Base-by-base conservation (phyloP, 2,329 filamentous ascomycete genomes). In the Coleophoma cylindrospora region DNA sequence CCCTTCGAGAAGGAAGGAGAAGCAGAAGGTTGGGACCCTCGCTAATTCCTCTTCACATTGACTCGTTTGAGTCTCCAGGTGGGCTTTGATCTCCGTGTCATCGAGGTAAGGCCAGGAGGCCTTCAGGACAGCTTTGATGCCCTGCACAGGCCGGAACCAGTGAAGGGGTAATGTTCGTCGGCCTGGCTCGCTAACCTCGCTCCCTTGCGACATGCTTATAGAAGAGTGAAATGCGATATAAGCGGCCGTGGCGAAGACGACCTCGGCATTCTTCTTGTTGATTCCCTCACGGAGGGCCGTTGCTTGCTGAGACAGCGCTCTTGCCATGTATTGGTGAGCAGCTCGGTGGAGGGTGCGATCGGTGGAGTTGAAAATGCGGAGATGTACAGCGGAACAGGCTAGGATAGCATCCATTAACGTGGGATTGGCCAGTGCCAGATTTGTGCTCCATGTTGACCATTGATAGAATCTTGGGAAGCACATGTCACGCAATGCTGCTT, bases 91-190 rank as follows among this genome's bases (percentile, higher is more conserved):
- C 13, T 77, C 72, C 6, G 70, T 68, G 55, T 77, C 81, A 2
- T 79, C 72, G 44, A 84, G 73, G 72, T 75, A 82, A 45, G 74
- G 75, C 81, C 80, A 84, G 10, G 79, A 81, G 1, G 74, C 75
- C 12, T 77, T 75, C 1, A 83, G 78, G 38, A 84, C 72, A 3
- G 79, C 76, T 61, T 83, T 83, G 56, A 84, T 76, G 12, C 81
- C 81, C 55, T 83, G 80, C 60, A 83, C 84, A 4, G 81, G 76
- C 56, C 83, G 78, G 52, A 84, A 84, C 80, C 79, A 84, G 3
- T 79, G 74, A 45, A 83, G 64, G 0, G 81, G 81, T 17, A 83
- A 66, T 19, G 72, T 68, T 10, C 27, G 27, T 10, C 9, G 27
- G 57, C 82, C 66, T 3, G 61, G 58, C 11, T n/a, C 36, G 11